A percentile compares a stretch with the other conserved stretches of the same genome.
phyloP scores from a whole-genome alignment of 2,329 filamentous ascomycete genomes.

The Ophioceras dolichostomum region DNA sequence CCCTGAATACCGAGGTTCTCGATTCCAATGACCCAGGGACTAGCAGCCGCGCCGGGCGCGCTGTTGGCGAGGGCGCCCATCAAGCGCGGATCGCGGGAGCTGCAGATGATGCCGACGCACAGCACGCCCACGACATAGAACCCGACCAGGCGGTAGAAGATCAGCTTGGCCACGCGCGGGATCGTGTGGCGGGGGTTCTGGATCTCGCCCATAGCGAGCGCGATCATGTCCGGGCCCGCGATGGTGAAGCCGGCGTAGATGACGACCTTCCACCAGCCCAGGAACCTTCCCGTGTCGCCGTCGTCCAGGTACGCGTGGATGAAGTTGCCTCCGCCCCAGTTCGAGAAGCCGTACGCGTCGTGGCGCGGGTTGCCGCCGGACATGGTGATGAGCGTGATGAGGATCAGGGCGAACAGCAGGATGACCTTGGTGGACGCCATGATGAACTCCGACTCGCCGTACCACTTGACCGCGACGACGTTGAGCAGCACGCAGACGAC shows the following conservation, averaged over 20 bases:
- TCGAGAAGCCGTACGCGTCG: slow-evolving; percentile 6
- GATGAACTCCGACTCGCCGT: slow-evolving; percentile 22
- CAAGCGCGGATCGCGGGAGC: slow-evolving; percentile 26
- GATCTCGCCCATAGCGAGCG: slow-evolving; percentile 54
- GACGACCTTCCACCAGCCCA: slow-evolving; percentile 4
- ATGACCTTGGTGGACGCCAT: slow-evolving; percentile 12
- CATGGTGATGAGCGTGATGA: slow-evolving; percentile 7
- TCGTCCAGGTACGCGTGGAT: slow-evolving; percentile 2
- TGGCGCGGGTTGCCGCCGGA: slow-evolving; percentile 1
- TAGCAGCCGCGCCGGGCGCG: slow-evolving; percentile 27
- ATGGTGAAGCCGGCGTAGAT: slow-evolving; percentile 5
- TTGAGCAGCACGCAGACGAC: slow-evolving; percentile 31
- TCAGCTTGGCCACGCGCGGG: slow-evolving; percentile 66
- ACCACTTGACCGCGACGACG: slow-evolving; percentile 17
- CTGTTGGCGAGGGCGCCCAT: slow-evolving; percentile 47
- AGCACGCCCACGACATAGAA: slow-evolving; percentile 69
- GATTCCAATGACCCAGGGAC: slow-evolving; percentile 36
- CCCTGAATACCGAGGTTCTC: slow-evolving; percentile 32
- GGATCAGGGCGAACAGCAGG: slow-evolving; percentile 5
- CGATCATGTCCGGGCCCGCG: slow-evolving; percentile 6
- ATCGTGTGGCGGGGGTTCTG: slow-evolving; percentile 69
- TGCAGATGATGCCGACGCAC: slow-evolving; percentile 63
- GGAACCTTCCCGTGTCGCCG: slow-evolving; percentile 1
- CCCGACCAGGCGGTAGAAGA: slow-evolving; percentile 70
- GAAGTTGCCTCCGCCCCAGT: slow-evolving; percentile 5